A percentile compares a stretch with the other conserved stretches of the same genome.
These are phyloP conservation scores for Solanum verrucosum DNA, from an alignment of 257 asterid genomes.

Conservation along the genomic window DNA sequence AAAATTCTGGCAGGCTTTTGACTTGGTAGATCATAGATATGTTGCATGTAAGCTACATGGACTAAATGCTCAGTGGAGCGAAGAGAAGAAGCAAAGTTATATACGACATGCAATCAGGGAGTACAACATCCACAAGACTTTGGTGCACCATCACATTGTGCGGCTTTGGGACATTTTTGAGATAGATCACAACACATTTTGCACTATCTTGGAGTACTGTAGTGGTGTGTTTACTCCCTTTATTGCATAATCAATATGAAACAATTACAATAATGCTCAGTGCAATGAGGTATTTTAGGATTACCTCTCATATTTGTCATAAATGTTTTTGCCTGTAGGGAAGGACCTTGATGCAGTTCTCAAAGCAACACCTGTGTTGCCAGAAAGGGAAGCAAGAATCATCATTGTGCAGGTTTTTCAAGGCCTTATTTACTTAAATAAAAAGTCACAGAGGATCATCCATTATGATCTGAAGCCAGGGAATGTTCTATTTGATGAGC, in stretches of 20 bases:
- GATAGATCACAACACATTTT: constrained; percentile 94
- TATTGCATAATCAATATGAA: background rate
- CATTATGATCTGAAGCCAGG: constrained; percentile 99
- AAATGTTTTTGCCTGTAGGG: constrained; percentile 33
- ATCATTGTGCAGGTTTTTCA: constrained; percentile 86
- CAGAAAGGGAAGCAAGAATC: constrained; percentile 91
- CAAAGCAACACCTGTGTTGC: constrained; percentile 74
- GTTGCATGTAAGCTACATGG: constrained; percentile 99
- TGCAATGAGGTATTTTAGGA: background rate
- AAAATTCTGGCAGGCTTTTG: constrained; percentile 75
- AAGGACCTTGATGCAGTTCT: constrained; percentile 98
- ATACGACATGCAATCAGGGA: constrained; percentile 98
- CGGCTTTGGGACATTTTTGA: constrained; percentile 98
- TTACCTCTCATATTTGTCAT: background rate
- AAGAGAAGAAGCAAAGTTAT: constrained; percentile 96
- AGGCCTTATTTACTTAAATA: constrained; percentile 91
- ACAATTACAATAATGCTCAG: background rate
- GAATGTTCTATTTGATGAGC: constrained; percentile 89
- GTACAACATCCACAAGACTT: constrained; percentile 90
- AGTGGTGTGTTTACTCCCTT: constrained; percentile 50
- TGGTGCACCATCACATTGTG: constrained; percentile 90
- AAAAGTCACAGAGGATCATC: constrained; percentile 83
- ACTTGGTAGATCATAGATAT: constrained; percentile 87
- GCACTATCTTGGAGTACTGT: constrained; percentile 95
- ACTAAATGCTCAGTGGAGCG: constrained; percentile 97